These are phyloP conservation scores for Lachnellula cervina DNA, from an alignment of 2,329 filamentous ascomycete genomes.

Conservation along the genomic window DNA sequence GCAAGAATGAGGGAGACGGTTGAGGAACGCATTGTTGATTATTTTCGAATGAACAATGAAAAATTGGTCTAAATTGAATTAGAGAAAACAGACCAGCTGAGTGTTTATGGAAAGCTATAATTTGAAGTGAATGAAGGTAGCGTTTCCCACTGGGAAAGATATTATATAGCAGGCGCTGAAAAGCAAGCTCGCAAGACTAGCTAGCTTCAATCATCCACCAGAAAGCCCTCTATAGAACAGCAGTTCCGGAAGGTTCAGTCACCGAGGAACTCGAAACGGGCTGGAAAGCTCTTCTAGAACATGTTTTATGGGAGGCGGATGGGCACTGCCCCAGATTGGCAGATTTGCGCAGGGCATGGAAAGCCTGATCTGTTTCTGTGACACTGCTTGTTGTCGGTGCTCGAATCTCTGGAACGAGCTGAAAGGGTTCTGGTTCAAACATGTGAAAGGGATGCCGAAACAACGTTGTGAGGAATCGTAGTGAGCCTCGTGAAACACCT, in stretches of 20 bases:
- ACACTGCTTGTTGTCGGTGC: background rate
- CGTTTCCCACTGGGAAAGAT: background rate
- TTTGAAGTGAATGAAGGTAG: background rate
- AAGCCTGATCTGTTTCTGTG: slow-evolving; percentile 6
- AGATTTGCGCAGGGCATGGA: slow-evolving; percentile 5
- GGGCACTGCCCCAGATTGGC: slow-evolving; percentile 3
- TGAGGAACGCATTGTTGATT: slow-evolving; percentile 22
- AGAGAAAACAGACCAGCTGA: slow-evolving; percentile 15
- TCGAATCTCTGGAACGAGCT: background rate
- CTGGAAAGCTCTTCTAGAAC: slow-evolving; percentile 10
- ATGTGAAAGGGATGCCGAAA: background rate
- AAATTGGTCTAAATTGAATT: background rate
- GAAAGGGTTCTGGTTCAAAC: background rate
- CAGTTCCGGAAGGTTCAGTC: slow-evolving; percentile 1
- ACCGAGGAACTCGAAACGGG: background rate
- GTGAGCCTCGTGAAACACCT: background rate
- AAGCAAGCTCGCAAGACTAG: background rate
- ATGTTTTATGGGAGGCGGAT: slow-evolving; percentile 3
- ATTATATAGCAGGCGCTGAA: slow-evolving; percentile 1
- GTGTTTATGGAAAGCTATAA: background rate
- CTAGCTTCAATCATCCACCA: background rate
- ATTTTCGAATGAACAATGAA: background rate
- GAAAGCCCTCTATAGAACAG: background rate
- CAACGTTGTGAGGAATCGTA: too few relatives aligned
- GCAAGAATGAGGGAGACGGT: slow-evolving; percentile 23